A percentile compares a stretch with the other conserved stretches of the same genome.
phyloP scores from a whole-genome alignment of 139 green algal species.

The Micractinium conductrix region DNA sequence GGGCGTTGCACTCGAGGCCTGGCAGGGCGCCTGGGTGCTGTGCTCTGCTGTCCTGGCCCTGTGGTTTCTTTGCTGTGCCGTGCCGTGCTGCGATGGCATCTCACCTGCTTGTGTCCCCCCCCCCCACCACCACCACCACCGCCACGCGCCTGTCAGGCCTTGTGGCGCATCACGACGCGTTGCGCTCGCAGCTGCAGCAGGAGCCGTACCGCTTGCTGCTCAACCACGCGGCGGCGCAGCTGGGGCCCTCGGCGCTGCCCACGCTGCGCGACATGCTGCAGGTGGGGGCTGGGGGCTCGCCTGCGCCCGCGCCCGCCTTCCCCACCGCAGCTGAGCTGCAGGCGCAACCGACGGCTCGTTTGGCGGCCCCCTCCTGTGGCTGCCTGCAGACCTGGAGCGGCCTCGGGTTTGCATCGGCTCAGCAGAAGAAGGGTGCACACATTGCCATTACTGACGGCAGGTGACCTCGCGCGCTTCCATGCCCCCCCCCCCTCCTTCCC shows the following conservation, averaged over 20 bases:
- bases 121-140: neutral
- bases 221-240: neutral
- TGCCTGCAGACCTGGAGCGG: no score
- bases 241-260: conserved; percentile 21
- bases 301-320: neutral
- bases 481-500: neutral
- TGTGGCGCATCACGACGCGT: conserved; percentile 4
- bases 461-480: neutral
- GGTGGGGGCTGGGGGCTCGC: neutral
- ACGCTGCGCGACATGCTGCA: conserved; percentile 37
- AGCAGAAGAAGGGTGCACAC: no score
- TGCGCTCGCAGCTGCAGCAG: conserved; percentile 6
- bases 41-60: no score
- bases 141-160: neutral
- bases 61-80: no score
- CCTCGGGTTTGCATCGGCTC: no score
- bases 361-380: no score
- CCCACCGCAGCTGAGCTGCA: no score
- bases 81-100: neutral
- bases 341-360: no score
- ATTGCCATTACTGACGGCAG: no score
- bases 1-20: no score
- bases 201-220: conserved; percentile 25
- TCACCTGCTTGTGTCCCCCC: no score
- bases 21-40: no score